Percentiles rank a stretch among this genome's conserved stretches.
These are phyloP conservation scores for Haplosporangium sp. DNA, from an alignment of 371 early-diverging fungal species.

Conservation along the genomic window DNA sequence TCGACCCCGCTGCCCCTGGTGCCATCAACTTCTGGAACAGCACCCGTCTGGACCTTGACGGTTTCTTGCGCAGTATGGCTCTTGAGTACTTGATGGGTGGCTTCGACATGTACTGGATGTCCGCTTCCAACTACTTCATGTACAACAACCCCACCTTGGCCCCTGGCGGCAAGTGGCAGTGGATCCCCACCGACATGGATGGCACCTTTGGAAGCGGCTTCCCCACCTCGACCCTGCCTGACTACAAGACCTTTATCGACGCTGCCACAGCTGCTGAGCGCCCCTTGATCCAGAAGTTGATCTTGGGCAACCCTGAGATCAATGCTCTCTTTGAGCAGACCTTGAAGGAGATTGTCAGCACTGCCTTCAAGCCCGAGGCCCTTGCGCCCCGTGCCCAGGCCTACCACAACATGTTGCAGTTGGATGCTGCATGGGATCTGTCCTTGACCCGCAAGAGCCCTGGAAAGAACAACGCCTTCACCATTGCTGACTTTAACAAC, in stretches of 20 bases:
- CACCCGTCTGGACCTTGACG: constrained; percentile 40
- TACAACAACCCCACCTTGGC: constrained; percentile 41
- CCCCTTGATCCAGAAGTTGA: constrained; percentile 45
- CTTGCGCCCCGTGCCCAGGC: constrained; percentile 60
- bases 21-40: constrained; percentile 32
- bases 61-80: constrained; percentile 43
- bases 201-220: constrained; percentile 35
- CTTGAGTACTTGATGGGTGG: constrained; percentile 42
- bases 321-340: constrained; percentile 60
- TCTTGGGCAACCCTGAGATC: constrained; percentile 35
- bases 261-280: constrained; percentile 9
- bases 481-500: constrained; percentile 57
- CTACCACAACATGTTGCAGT: constrained; percentile 60
- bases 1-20: constrained; percentile 32
- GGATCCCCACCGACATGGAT: constrained; percentile 45
- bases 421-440: constrained; percentile 64
- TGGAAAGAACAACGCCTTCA: constrained; percentile 55
- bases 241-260: constrained; percentile 25
- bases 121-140: constrained; percentile 50
- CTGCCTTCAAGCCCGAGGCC: constrained; percentile 66
- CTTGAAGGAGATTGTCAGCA: constrained; percentile 64
- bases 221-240: constrained; percentile 6
- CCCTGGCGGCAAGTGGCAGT: constrained; percentile 38
- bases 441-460: constrained; percentile 56
- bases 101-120: constrained; percentile 42